These are phyloP conservation scores for Backusella mclennaniae DNA, from an alignment of 192 early-diverging fungal genomes.

Conservation along the genomic window DNA sequence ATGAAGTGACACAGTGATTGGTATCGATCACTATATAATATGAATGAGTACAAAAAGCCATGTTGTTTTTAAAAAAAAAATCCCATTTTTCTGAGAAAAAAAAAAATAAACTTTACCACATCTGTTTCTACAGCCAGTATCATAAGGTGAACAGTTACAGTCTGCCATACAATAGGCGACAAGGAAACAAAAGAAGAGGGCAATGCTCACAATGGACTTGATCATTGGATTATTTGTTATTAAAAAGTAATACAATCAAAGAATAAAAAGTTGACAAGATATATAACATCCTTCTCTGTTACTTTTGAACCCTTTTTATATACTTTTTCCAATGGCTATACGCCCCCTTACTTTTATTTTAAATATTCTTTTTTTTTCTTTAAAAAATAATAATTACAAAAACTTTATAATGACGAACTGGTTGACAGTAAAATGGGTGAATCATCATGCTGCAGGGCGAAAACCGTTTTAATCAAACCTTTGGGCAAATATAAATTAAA, in stretches of 20 bases:
- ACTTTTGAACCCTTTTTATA: background rate
- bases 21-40: background rate
- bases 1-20: slow-evolving; percentile 14
- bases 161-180: background rate
- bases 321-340: background rate
- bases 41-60: too few species aligned
- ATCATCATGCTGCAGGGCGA: background rate
- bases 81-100: background rate
- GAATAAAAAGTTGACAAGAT: background rate
- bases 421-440: background rate
- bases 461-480: background rate
- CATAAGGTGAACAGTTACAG: slow-evolving; percentile 7
- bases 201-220: background rate
- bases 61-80: background rate
- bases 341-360: background rate
- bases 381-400: background rate
- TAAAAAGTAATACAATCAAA: background rate
- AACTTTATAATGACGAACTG: background rate
- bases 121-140: background rate
- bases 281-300: background rate
- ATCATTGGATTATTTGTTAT: background rate
- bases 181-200: background rate
- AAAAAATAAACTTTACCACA: slow-evolving; percentile 1
- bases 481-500: background rate
- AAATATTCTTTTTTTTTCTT: background rate